Conservation (phyloP, 768 basidiomycete genomes). For the Trametes cubensis region DNA sequence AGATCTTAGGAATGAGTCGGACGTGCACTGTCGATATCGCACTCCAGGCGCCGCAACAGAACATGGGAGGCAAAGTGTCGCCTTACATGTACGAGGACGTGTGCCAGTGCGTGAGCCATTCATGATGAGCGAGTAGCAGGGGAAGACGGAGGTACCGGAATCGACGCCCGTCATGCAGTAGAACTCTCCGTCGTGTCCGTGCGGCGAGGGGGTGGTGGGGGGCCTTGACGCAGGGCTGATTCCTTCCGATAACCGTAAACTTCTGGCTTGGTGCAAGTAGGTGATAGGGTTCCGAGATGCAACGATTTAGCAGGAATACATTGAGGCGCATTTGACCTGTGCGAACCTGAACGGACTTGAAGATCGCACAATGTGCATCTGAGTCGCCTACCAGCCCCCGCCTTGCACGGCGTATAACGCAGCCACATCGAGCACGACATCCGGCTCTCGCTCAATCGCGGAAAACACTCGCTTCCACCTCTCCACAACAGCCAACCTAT, state of each 20-base stretch:
- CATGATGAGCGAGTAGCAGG: not conserved
- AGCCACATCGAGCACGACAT: not conserved
- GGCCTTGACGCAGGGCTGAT: conserved; percentile 57
- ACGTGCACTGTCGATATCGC: too few relatives aligned
- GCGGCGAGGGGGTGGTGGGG: conserved; percentile 41
- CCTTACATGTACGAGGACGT: conserved; percentile 8
- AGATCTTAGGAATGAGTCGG: too few relatives aligned
- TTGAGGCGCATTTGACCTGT: too few relatives aligned
- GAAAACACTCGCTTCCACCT: not conserved
- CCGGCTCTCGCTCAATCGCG: not conserved
- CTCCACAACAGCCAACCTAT: not conserved
- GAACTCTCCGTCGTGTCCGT: conserved; percentile 40
- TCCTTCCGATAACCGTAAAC: too few relatives aligned
- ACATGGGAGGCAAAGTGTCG: too few relatives aligned
- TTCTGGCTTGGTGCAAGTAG: too few relatives aligned
- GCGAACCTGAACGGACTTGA: too few relatives aligned
- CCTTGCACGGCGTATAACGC: not conserved
- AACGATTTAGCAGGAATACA: too few relatives aligned
- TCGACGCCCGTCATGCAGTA: conserved; percentile 64
- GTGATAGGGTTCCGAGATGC: too few relatives aligned
- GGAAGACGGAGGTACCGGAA: conserved; percentile 35
- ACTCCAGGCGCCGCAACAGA: too few relatives aligned
- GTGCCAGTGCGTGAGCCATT: not conserved
- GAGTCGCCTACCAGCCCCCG: too few relatives aligned
- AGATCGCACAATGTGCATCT: too few relatives aligned